Percentiles rank a stretch among this genome's conserved stretches.
phyloP scores from a whole-genome alignment of 2,329 filamentous ascomycete genomes.

The Davidsoniella virescens region DNA sequence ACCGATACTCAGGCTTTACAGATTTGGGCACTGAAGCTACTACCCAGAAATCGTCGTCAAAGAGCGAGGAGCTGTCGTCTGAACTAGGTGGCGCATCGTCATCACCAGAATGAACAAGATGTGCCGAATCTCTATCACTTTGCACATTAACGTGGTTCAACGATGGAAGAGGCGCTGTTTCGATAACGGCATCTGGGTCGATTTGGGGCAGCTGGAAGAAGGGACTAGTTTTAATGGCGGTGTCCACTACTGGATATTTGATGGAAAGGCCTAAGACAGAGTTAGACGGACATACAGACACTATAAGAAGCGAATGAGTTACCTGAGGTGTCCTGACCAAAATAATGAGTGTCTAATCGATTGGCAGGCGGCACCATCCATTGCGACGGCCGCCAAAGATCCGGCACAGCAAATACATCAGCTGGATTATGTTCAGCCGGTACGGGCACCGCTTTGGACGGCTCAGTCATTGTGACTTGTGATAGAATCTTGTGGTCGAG shows the following conservation, averaged over 20 bases:
- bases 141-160: neutral
- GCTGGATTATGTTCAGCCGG: conserved; percentile 21
- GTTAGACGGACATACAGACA: conserved; percentile 16
- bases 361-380: conserved; percentile 25
- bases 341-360: conserved; percentile 23
- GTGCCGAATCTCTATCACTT: neutral
- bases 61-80: neutral
- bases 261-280: neutral
- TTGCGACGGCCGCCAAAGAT: conserved; percentile 41
- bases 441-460: neutral
- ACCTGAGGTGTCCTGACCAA: conserved; percentile 23
- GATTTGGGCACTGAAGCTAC: conserved; percentile 20
- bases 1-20: conserved; percentile 33
- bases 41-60: conserved; percentile 31
- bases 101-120: neutral
- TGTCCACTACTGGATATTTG: conserved; percentile 2
- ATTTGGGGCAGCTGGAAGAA: conserved; percentile 12
- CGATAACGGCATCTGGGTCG: conserved; percentile 3
- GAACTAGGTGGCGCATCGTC: neutral
- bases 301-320: neutral
- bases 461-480: neutral
- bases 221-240: conserved; percentile 8
- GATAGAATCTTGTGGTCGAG: too few species aligned
- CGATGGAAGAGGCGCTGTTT: neutral
- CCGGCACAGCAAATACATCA: conserved; percentile 46